Base-by-base conservation (phyloP, 371 early-diverging fungal species). In the Blakeslea trispora region DNA sequence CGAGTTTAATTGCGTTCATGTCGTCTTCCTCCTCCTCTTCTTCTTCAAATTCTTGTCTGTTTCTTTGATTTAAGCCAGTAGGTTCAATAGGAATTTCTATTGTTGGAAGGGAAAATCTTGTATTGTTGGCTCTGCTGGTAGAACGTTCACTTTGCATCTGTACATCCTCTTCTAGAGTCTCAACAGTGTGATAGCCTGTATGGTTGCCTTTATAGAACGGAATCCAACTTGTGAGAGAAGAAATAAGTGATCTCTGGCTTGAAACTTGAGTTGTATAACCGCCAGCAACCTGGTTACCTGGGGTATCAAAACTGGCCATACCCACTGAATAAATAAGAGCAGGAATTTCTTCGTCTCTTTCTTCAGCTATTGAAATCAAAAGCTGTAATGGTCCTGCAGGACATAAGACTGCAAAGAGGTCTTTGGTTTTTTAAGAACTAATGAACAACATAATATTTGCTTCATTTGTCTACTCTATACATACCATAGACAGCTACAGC, bases 311-410 rank as follows among this genome's bases (percentile, higher is more conserved):
- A 17, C 53, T 49, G 13, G 65, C 57, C 65, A 65, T 65, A 2
- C 65, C 61, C n/a, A 61, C 60, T 11, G 57, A 55, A 34, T 65
- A 65, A 9, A 65, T 48, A 24, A 65, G 37, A 5, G 65, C 65
- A 14, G 65, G 61, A 35, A 65, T 52, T 17, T 56, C 44, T 13
- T 65, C 61, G 23, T 65, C 51, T 24, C 66, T 53, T 34, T 66
- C 61, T 42, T 56, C 61, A 14, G 66, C 66, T n/a, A 66, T 57
- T 17, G 34, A 23, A 13, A 61, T 40, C 21, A 66, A 43, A 3
- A 66, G 18, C n/a, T 49, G 41, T 28, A 66, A 21, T 3, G 61
- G 66, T 17, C 61, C 61, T 11, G 41, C 31, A 19, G 61, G 61
- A 13, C 66, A 66, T 11, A 66, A 45, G 2, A 66, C 61, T 7